Evolutionary conservation across 2,329 filamentous ascomycete genomes (phyloP).

Genomic region (Diaporthe australafricana): DNA sequence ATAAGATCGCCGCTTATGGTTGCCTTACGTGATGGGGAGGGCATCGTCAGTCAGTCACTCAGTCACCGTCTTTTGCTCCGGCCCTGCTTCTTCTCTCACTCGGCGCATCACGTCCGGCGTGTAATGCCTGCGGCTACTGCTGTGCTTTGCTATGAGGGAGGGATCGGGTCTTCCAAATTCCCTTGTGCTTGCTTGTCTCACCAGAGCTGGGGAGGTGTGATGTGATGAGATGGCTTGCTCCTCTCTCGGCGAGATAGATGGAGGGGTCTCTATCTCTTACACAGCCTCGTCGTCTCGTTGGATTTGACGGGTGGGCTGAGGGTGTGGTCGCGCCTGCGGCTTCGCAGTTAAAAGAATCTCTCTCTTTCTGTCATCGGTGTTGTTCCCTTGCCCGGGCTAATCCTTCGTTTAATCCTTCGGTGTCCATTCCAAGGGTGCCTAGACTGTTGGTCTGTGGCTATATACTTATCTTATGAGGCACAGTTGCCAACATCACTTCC

Average conservation of each 20-base stretch:
- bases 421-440: conserved; percentile 1
- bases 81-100: not conserved
- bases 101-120: not conserved
- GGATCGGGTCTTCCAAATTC: not conserved
- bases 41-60: conserved; percentile 5
- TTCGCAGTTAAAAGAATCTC: conserved; percentile 14
- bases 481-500: not conserved
- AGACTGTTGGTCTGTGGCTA: not conserved
- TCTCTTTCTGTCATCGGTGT: conserved; percentile 3
- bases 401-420: conserved; percentile 21
- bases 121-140: not conserved
- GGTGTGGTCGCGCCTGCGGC: not conserved
- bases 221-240: not conserved
- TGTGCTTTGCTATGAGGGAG: not conserved
- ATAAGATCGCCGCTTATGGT: conserved; percentile 26
- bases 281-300: conserved; percentile 7
- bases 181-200: not conserved
- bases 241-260: not conserved
- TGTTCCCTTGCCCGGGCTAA: conserved; percentile 1
- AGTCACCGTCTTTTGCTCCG: not conserved
- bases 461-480: not conserved
- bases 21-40: conserved; percentile 10
- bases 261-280: conserved; percentile 8
- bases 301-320: conserved; percentile 1
- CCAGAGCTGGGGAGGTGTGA: conserved; percentile 1